A percentile compares a stretch with the other conserved stretches of the same genome.
Evolutionary conservation across 1,139 yeast species (phyloP).

Genomic region (Yarrowia galli): DNA sequence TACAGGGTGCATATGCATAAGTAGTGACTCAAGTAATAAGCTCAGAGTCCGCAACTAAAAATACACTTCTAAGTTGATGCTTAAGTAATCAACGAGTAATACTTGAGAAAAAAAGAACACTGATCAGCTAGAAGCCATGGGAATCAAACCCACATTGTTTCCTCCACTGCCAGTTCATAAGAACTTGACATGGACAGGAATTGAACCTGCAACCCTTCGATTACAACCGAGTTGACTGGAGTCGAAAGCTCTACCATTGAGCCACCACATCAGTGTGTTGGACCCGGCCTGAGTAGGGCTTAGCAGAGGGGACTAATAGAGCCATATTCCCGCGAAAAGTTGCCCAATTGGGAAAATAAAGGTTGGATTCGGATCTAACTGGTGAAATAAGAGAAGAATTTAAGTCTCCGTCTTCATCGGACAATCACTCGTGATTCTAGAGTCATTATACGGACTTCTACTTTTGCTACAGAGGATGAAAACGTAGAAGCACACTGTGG

Average conservation of each 20-base stretch:
- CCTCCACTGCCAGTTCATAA: slow-evolving; percentile 29
- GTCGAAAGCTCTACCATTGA: slow-evolving; percentile 93
- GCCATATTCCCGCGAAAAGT: neutral
- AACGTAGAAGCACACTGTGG: too few relatives aligned
- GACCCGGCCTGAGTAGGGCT: slow-evolving; percentile 58
- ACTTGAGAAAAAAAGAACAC: slow-evolving; percentile 2
- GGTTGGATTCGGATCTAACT: too few relatives aligned
- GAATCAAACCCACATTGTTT: slow-evolving; percentile 23
- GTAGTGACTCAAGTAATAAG: too few relatives aligned
- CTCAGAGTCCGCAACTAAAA: neutral
- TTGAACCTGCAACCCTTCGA: slow-evolving; percentile 80
- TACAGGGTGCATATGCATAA: neutral
- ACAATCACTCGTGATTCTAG: too few relatives aligned
- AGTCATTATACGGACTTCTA: too few relatives aligned
- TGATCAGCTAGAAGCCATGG: slow-evolving; percentile 36
- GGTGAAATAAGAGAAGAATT: too few relatives aligned
- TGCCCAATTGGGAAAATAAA: neutral
- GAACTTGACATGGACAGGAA: slow-evolving; percentile 69
- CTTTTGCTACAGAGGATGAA: too few relatives aligned
- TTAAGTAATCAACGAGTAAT: neutral
- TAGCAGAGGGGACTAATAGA: neutral
- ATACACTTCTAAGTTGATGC: too few relatives aligned
- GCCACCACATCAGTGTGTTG: slow-evolving; percentile 72
- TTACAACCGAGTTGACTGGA: slow-evolving; percentile 62
- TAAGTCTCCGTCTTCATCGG: too few relatives aligned